A percentile compares a stretch with the other conserved stretches of the same genome.
These are phyloP conservation scores for Capronia coronata DNA, from an alignment of 2,329 filamentous ascomycete genomes.

Conservation along the genomic window DNA sequence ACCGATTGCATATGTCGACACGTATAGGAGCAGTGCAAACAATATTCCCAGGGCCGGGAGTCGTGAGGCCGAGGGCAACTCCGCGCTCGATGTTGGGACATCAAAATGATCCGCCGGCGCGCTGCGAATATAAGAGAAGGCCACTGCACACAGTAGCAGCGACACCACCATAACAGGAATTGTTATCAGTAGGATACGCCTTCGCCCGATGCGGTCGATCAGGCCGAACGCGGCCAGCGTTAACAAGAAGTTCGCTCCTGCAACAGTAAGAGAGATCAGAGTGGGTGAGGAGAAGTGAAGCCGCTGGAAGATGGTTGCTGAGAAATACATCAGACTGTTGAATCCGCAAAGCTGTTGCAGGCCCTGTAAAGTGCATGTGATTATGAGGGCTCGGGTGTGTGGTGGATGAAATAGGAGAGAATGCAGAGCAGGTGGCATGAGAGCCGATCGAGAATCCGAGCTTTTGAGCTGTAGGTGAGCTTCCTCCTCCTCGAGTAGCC, in stretches of 20 bases:
- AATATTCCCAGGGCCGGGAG: conserved; percentile 56
- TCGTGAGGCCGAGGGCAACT: conserved; percentile 34
- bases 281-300: conserved; percentile 74
- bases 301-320: conserved; percentile 70
- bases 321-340: conserved; percentile 91
- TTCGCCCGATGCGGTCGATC: conserved; percentile 72
- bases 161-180: conserved; percentile 77
- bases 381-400: conserved; percentile 61
- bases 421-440: conserved; percentile 35
- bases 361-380: conserved; percentile 80
- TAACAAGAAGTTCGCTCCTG: conserved; percentile 75
- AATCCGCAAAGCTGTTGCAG: conserved; percentile 86
- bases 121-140: conserved; percentile 58
- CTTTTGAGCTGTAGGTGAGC: conserved; percentile 27
- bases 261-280: conserved; percentile 71
- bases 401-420: conserved; percentile 27
- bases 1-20: conserved; percentile 77
- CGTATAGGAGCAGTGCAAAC: conserved; percentile 71
- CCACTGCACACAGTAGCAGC: conserved; percentile 62
- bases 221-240: conserved; percentile 67
- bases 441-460: conserved; percentile 2
- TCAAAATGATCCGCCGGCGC: conserved; percentile 18
- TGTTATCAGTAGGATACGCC: conserved; percentile 72
- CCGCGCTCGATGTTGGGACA: conserved; percentile 25
- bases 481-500: conserved; percentile 65